Evolutionary conservation across 2,329 filamentous ascomycete genomes (phyloP).

Genomic region (Botrytis galanthina): DNA sequence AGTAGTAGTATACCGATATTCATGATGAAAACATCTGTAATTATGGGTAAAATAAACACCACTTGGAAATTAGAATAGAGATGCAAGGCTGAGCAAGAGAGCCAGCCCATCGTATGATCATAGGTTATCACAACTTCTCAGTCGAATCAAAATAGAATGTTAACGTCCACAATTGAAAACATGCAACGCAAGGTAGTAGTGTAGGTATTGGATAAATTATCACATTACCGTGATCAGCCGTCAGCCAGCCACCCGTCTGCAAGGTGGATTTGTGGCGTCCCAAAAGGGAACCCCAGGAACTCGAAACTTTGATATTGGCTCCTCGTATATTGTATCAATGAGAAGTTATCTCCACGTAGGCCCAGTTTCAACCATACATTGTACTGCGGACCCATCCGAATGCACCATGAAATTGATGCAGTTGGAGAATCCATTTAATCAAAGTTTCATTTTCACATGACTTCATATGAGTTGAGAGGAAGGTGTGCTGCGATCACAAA

Average conservation of each 20-base stretch:
- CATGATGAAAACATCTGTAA: neutral
- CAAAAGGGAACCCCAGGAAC: neutral
- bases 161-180: neutral
- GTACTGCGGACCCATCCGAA: neutral
- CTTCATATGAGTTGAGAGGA: neutral
- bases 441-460: neutral
- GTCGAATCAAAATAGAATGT: neutral
- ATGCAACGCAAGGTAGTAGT: slow-evolving; percentile 4
- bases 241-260: neutral
- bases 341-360: neutral
- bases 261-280: neutral
- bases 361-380: neutral
- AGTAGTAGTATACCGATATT: neutral
- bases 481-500: no score
- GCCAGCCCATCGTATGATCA: neutral
- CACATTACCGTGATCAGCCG: neutral
- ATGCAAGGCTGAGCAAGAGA: slow-evolving; percentile 3
- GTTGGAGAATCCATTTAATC: no score
- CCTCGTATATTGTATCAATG: neutral
- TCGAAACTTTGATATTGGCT: neutral
- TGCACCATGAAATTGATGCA: neutral
- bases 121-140: neutral
- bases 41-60: neutral
- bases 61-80: neutral
- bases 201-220: neutral